Evolutionary conservation across 176 grass and related monocot species (phyloP).

Genomic region (Ensete ventricosum): DNA sequence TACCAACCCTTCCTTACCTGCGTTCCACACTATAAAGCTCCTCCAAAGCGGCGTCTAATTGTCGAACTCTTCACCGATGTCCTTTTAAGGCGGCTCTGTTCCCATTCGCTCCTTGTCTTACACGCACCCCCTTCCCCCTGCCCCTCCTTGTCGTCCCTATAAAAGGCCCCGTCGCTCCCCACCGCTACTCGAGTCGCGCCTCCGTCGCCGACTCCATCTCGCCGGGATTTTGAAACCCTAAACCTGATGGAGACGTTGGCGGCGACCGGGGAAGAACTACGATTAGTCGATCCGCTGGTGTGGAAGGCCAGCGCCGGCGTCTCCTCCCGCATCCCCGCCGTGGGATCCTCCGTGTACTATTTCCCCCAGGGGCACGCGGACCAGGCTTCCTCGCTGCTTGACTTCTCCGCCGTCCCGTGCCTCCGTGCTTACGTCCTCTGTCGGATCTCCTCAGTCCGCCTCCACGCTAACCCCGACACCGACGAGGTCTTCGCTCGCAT

Average conservation of each 20-base stretch:
- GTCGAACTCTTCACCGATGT: too few species aligned
- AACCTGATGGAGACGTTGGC: not conserved
- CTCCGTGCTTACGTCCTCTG: constrained; percentile 48
- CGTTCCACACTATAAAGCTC: too few species aligned
- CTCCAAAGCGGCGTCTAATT: too few species aligned
- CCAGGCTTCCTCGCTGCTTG: constrained; percentile 8
- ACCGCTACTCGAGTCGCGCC: too few species aligned
- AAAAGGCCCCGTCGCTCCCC: too few species aligned
- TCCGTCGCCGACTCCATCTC: too few species aligned
- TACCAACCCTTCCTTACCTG: too few species aligned
- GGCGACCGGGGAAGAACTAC: not conserved
- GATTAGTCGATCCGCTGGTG: not conserved
- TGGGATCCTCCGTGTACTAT: constrained; percentile 10
- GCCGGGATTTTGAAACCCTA: constrained; percentile 15
- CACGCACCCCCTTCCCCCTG: too few species aligned
- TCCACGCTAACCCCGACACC: constrained; percentile 70
- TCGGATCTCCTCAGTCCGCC: constrained; percentile 38
- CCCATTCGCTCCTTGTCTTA: too few species aligned
- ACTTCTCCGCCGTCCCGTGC: constrained; percentile 13
- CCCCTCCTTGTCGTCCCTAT: too few species aligned
- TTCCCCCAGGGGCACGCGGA: constrained; percentile 20
- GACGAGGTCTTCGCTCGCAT: constrained; percentile 94
- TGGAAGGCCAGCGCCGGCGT: constrained; percentile 4
- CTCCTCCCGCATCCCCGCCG: not conserved
- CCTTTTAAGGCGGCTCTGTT: too few species aligned